These are phyloP conservation scores for Dichomitus squalens DNA, from an alignment of 1,284 basidiomycete genomes.

Conservation along the genomic window DNA sequence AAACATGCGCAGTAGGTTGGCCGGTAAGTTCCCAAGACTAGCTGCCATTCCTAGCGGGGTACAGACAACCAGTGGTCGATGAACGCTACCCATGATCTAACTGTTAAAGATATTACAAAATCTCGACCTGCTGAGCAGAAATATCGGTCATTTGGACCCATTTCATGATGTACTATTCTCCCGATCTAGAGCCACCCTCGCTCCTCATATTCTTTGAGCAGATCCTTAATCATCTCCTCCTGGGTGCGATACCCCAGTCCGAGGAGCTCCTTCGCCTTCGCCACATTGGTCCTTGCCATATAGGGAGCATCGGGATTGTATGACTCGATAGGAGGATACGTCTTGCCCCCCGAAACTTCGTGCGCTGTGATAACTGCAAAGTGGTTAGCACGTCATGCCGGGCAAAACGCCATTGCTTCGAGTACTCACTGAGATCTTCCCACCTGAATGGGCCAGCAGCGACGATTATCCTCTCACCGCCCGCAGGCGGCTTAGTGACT, in stretches of 20 bases:
- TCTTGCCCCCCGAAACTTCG: slow-evolving; percentile 18
- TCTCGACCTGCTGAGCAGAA: no score
- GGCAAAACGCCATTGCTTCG: background rate
- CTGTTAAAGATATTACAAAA: no score
- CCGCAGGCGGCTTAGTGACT: slow-evolving; percentile 52
- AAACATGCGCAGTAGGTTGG: no score
- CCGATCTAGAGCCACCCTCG: no score
- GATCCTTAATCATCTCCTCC: slow-evolving; percentile 42
- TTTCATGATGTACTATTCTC: no score
- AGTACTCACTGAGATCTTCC: slow-evolving; percentile 33
- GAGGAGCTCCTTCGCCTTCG: slow-evolving; percentile 38
- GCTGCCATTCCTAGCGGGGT: no score
- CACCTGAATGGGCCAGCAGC: slow-evolving; percentile 35
- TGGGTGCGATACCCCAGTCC: slow-evolving; percentile 30
- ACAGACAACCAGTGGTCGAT: no score
- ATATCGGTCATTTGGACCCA: no score
- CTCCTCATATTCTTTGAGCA: slow-evolving; percentile 36
- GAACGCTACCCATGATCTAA: no score
- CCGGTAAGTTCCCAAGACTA: no score
- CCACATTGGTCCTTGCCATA: slow-evolving; percentile 26
- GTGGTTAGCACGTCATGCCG: no score
- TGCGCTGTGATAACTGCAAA: background rate
- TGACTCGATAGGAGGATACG: slow-evolving; percentile 21
- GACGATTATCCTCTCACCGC: slow-evolving; percentile 59
- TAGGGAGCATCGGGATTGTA: slow-evolving; percentile 30